A percentile compares a stretch with the other conserved stretches of the same genome.
Evolutionary conservation across 441 rosid species (phyloP).

Genomic region (Croton setiger): DNA sequence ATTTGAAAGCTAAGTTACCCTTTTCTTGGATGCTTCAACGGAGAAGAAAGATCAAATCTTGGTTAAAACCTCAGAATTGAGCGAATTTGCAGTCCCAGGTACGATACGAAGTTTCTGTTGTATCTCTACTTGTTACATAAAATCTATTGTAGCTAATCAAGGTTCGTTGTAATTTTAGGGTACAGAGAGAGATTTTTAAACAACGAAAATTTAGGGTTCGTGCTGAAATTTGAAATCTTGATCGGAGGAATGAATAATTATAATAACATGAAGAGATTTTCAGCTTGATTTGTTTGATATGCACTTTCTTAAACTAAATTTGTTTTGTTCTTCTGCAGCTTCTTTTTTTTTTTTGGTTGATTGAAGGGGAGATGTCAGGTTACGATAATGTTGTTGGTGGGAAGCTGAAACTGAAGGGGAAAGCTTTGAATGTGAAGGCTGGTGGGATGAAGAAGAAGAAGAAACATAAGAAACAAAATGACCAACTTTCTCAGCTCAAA

Average conservation of each 20-base stretch:
- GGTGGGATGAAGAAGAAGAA: conserved; percentile 76
- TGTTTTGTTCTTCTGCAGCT: not conserved
- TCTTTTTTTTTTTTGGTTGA: not conserved
- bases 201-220: not conserved
- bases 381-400: conserved; percentile 79
- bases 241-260: not conserved
- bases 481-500: conserved; percentile 32
- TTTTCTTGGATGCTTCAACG: not conserved
- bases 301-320: not conserved
- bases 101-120: not conserved
- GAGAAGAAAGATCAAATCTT: not conserved
- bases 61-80: not conserved
- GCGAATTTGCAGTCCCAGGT: not conserved
- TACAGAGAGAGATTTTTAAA: not conserved
- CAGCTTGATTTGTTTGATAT: too few relatives aligned
- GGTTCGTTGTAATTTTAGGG: not conserved
- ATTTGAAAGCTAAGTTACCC: too few relatives aligned
- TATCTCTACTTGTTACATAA: not conserved
- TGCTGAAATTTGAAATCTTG: not conserved
- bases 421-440: conserved; percentile 84
- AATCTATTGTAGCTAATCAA: too few relatives aligned
- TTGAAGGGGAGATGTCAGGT: conserved; percentile 47
- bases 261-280: too few relatives aligned
- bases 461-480: conserved; percentile 48
- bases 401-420: conserved; percentile 91